phyloP scores from a whole-genome alignment of 371 early-diverging fungal species.

The Umbelopsis sp. region DNA sequence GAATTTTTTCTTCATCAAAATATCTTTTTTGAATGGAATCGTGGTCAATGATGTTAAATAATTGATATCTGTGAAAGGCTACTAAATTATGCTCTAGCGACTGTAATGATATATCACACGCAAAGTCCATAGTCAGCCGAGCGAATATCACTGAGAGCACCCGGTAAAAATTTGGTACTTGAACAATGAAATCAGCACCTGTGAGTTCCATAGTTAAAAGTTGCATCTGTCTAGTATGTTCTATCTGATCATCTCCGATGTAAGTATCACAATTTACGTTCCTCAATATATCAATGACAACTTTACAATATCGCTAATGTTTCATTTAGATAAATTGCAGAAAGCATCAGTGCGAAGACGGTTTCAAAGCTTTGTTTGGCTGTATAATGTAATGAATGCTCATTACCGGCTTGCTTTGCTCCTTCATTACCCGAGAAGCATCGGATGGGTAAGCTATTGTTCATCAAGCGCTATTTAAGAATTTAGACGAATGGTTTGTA shows the following conservation, averaged over 20 bases:
- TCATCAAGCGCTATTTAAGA: constrained; percentile 49
- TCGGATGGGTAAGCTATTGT: constrained; percentile 70
- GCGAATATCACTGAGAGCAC: too few relatives aligned
- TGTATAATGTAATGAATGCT: constrained; percentile 72
- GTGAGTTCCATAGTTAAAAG: too few relatives aligned
- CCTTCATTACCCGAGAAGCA: constrained; percentile 95
- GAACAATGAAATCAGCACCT: too few relatives aligned
- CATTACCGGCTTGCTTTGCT: constrained; percentile 84
- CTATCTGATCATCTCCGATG: constrained; percentile 82
- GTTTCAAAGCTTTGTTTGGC: constrained; percentile 94
- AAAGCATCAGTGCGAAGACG: constrained; percentile 71
- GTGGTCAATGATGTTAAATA: too few relatives aligned
- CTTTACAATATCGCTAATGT: background rate
- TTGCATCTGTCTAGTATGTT: constrained; percentile 38
- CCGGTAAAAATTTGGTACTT: too few relatives aligned
- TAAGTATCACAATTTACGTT: constrained; percentile 21
- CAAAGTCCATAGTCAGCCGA: too few relatives aligned
- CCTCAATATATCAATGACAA: background rate
- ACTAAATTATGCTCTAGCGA: too few relatives aligned
- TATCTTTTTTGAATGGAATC: too few relatives aligned
- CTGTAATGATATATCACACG: too few relatives aligned
- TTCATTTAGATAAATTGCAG: constrained; percentile 6
- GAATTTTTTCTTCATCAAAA: too few relatives aligned
- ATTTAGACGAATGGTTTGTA: constrained; percentile 84
- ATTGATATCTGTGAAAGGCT: too few relatives aligned